A percentile compares a stretch with the other conserved stretches of the same genome.
Conservation (phyloP, 2,329 filamentous ascomycete species). For the Paecilomyces variotii region DNA sequence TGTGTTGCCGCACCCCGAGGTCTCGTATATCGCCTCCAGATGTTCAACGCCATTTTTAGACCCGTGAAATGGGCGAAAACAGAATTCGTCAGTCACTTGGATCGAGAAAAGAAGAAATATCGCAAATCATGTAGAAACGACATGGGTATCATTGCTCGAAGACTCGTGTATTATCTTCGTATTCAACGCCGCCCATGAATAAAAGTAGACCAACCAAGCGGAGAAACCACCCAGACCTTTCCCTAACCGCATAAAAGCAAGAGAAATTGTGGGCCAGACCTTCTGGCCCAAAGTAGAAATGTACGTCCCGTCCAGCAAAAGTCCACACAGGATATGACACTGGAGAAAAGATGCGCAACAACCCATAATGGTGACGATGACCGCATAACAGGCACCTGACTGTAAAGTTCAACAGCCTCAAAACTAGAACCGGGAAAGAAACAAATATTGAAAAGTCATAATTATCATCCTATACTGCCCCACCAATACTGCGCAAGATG, state of each 20-base stretch:
- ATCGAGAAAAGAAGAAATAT: conserved; percentile 6
- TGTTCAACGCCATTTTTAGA: conserved; percentile 1
- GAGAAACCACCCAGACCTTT: conserved; percentile 1
- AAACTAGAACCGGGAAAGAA: not conserved
- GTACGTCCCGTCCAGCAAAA: not conserved
- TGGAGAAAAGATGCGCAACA: not conserved
- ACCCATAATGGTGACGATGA: not conserved
- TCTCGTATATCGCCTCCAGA: conserved; percentile 16
- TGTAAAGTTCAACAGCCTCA: not conserved
- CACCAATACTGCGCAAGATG: not conserved
- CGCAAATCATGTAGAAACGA: conserved; percentile 14
- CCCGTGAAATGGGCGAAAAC: conserved; percentile 4
- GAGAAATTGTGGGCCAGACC: conserved; percentile 1
- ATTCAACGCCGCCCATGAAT: conserved; percentile 23
- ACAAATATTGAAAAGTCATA: not conserved
- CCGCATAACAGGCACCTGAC: not conserved
- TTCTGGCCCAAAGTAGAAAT: not conserved
- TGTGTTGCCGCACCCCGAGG: conserved; percentile 8
- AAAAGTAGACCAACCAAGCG: conserved; percentile 3
- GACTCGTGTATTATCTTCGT: conserved; percentile 35
- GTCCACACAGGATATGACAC: not conserved
- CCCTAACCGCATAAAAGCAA: not conserved
- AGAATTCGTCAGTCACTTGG: conserved; percentile 1
- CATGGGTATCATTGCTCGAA: conserved; percentile 34
- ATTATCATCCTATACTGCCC: not conserved